Conservation (phyloP, 495 filamentous ascomycete genomes). For the Penicillium atrosanguineum region DNA sequence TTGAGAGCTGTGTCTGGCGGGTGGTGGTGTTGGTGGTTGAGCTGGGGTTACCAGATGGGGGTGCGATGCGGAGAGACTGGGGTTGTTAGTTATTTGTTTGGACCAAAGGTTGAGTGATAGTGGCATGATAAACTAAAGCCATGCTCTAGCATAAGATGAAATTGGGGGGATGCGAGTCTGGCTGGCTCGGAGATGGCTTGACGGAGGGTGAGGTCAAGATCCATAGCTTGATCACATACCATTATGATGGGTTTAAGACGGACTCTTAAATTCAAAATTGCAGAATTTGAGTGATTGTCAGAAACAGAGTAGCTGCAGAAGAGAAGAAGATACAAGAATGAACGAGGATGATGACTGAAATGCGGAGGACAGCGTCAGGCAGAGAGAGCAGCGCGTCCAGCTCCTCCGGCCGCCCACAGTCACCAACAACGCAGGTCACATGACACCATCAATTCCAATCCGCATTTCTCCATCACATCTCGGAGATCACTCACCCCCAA, state of each 20-base stretch:
- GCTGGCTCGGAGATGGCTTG: constrained; percentile 9
- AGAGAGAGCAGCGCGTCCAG: constrained; percentile 37
- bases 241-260: constrained; percentile 24
- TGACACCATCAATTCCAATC: constrained; percentile 15
- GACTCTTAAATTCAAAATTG: neutral
- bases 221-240: constrained; percentile 33
- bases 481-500: neutral
- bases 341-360: constrained; percentile 15
- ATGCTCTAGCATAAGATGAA: neutral
- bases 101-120: neutral
- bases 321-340: constrained; percentile 5
- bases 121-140: neutral
- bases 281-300: neutral
- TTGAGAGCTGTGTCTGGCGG: constrained; percentile 47
- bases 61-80: constrained; percentile 88
- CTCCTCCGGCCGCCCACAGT: constrained; percentile 30
- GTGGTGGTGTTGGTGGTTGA: constrained; percentile 56
- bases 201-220: constrained; percentile 10
- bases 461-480: constrained; percentile 10
- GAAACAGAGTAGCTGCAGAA: constrained; percentile 1
- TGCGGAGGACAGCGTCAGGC: constrained; percentile 28
- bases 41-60: constrained; percentile 56
- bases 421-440: constrained; percentile 33
- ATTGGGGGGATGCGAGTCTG: neutral
- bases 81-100: constrained; percentile 10